phyloP scores from a whole-genome alignment of 2,329 filamentous ascomycete species.

The Cryoendolithus antarcticus region DNA sequence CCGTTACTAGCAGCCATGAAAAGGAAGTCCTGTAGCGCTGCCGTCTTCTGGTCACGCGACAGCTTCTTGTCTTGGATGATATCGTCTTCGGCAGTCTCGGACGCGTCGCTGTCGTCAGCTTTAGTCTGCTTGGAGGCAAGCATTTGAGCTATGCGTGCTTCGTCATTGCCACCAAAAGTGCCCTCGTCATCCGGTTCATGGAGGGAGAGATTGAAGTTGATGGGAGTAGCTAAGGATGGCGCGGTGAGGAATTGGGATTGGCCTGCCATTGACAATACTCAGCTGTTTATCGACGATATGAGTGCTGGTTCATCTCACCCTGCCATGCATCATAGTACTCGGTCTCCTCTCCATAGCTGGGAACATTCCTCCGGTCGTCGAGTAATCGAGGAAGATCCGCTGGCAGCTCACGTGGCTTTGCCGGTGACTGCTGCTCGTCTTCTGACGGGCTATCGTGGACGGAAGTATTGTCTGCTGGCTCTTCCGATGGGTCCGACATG shows the following conservation, averaged over 20 bases:
- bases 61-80: slow-evolving; percentile 64
- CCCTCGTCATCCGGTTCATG: slow-evolving; percentile 66
- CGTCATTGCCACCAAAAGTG: slow-evolving; percentile 53
- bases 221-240: slow-evolving; percentile 69
- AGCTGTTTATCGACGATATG: not conserved
- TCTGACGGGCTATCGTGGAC: slow-evolving; percentile 4
- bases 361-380: slow-evolving; percentile 66
- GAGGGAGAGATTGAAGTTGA: slow-evolving; percentile 74
- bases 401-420: slow-evolving; percentile 46
- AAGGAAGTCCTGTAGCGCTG: slow-evolving; percentile 72
- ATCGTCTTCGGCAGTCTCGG: slow-evolving; percentile 66
- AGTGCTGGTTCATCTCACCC: slow-evolving; percentile 45
- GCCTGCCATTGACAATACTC: slow-evolving; percentile 40
- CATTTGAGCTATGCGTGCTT: slow-evolving; percentile 88
- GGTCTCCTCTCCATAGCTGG: slow-evolving; percentile 63
- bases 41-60: slow-evolving; percentile 63
- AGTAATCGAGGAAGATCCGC: slow-evolving; percentile 81
- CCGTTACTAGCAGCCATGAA: slow-evolving; percentile 97
- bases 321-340: slow-evolving; percentile 99
- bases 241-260: slow-evolving; percentile 91
- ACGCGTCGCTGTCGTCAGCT: slow-evolving; percentile 50
- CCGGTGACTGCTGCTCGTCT: slow-evolving; percentile 11
- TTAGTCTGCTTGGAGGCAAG: slow-evolving; percentile 85
- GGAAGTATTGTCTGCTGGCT: too few species aligned
- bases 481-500: too few species aligned